Base-by-base conservation (phyloP, 2,329 filamentous ascomycete species). In the Graphilbum ipis-grandicollis region DNA sequence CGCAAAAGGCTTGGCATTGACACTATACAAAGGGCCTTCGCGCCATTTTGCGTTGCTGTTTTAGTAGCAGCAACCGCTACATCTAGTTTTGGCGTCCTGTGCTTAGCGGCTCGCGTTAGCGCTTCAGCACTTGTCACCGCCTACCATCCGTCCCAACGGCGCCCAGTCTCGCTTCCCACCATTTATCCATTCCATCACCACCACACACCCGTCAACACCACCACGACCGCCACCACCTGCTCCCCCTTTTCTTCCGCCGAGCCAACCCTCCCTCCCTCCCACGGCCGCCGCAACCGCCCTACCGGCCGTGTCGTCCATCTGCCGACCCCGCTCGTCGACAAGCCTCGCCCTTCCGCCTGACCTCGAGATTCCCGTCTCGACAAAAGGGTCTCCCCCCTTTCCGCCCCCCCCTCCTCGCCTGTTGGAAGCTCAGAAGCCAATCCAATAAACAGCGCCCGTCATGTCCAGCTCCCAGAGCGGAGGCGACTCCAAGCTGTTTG, bases 401-500 rank as follows among this genome's bases (percentile, higher is more conserved):
- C 8, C 15, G n/a, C 14, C 26, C 26, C 26, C 26, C 14, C 26
- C 14, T 28, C 26, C 14, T 13, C 14, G 13, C 13, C 23, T 25
- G 8, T 25, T n/a, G n/a, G 21, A 23, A 23, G 21, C 21, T 23
- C 10, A n/a, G n/a, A n/a, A n/a, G n/a, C n/a, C n/a, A n/a, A n/a
- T n/a, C n/a, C n/a, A n/a, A n/a, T n/a, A n/a, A n/a, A n/a, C n/a
- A n/a, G n/a, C n/a, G n/a, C n/a, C n/a, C n/a, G n/a, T n/a, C 52
- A 74, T 74, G 68, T 65, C 69, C 50, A 61, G 54, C 51, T 57
- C 65, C 43, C 62, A 64, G 44, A 61, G 75, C 58, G 83, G 82
- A 63, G 85, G 90, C 61, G 90, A 96, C 75, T 93, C 90, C 64
- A 96, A 94, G 74, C 78, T 98, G 64, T 98, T 98, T 67, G 88